Evolutionary conservation across 345 rosid species (phyloP).

Genomic region (Litchi chinensis): DNA sequence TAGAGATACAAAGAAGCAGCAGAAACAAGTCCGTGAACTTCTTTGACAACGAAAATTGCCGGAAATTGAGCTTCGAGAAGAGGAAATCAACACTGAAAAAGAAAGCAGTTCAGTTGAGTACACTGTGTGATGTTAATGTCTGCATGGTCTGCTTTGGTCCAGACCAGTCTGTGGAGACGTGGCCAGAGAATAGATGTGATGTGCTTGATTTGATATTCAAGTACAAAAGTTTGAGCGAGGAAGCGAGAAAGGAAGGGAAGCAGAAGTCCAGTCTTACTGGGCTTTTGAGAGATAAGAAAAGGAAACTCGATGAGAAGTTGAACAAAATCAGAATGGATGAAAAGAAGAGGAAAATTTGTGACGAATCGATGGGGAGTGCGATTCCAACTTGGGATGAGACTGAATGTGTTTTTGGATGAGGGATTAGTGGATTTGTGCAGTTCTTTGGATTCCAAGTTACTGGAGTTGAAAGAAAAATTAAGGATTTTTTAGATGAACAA

Average conservation of each 20-base stretch:
- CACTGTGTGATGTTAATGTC: neutral
- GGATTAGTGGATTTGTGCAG: neutral
- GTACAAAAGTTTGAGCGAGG: neutral
- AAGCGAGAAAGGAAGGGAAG: no score
- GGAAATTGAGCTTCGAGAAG: neutral
- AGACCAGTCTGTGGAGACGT: neutral
- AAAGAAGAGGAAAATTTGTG: no score
- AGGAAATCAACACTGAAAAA: slow-evolving; percentile 14
- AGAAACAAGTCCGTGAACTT: neutral
- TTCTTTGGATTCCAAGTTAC: slow-evolving; percentile 2
- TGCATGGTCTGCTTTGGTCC: slow-evolving; percentile 7
- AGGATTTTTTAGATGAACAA: neutral
- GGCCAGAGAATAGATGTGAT: slow-evolving; percentile 1
- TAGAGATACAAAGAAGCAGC: neutral
- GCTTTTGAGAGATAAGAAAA: no score
- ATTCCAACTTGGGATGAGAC: no score
- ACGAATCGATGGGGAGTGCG: no score
- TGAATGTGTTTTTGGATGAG: neutral
- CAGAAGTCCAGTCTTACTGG: no score
- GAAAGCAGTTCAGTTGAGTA: slow-evolving; percentile 11
- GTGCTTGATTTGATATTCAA: neutral
- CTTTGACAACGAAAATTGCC: neutral
- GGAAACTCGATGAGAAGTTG: neutral
- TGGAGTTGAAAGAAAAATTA: neutral
- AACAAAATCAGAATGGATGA: no score